These are phyloP conservation scores for Penicillium sp. DNA, from an alignment of 2,329 filamentous ascomycete genomes.

Conservation along the genomic window DNA sequence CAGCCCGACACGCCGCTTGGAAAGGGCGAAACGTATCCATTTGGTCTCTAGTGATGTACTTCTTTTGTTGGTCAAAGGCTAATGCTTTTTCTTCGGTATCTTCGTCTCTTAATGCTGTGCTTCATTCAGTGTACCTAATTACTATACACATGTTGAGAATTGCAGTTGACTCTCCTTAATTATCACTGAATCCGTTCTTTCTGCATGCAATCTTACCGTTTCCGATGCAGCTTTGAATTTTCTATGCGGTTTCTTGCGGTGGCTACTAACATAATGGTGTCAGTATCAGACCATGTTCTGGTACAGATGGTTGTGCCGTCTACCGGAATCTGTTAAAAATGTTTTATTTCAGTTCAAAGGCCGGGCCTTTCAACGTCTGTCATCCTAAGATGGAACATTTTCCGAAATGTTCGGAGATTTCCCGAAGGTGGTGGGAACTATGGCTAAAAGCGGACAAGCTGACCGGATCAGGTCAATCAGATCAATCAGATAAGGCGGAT, in stretches of 20 bases:
- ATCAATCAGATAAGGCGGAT: neutral
- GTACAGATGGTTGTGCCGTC: too few relatives aligned
- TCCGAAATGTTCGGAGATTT: neutral
- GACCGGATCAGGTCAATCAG: neutral
- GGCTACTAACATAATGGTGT: too few relatives aligned
- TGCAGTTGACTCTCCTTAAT: neutral
- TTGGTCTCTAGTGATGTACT: conserved; percentile 42
- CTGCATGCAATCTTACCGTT: neutral
- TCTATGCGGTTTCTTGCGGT: too few relatives aligned
- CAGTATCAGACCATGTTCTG: too few relatives aligned
- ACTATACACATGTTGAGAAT: neutral
- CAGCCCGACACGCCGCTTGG: conserved; percentile 47
- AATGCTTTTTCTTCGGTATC: neutral
- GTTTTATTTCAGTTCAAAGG: too few relatives aligned
- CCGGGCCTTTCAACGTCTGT: too few relatives aligned
- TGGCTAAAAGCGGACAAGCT: neutral
- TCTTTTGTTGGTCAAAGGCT: neutral
- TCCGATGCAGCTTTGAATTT: neutral
- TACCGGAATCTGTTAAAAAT: too few relatives aligned
- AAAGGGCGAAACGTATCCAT: conserved; percentile 54
- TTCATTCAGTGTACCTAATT: neutral
- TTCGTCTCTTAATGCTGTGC: neutral
- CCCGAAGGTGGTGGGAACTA: neutral
- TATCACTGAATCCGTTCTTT: neutral
- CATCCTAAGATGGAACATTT: too few relatives aligned